Evolutionary conservation across 345 rosid species (phyloP).

Genomic region (Ceriops zippeliana): DNA sequence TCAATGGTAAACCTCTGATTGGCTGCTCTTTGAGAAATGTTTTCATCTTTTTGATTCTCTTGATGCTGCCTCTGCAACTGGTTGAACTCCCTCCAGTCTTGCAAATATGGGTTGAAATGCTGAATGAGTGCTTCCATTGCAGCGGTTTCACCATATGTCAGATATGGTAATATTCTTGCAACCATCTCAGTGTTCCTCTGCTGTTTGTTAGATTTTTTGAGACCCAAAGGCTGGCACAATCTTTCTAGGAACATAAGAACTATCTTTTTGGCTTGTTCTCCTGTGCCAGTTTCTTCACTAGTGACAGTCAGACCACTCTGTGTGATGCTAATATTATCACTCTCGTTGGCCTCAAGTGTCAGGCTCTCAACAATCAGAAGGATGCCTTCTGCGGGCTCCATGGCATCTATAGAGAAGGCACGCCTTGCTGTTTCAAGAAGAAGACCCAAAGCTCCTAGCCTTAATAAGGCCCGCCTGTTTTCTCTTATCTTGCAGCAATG

Average conservation of each 20-base stretch:
- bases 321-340: constrained; percentile 69
- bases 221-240: constrained; percentile 77
- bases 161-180: constrained; percentile 92
- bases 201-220: constrained; percentile 90
- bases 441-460: constrained; percentile 83
- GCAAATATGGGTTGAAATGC: constrained; percentile 83
- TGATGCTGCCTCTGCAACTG: constrained; percentile 61
- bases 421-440: constrained; percentile 98
- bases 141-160: constrained; percentile 98
- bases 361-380: constrained; percentile 94
- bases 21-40: constrained; percentile 56
- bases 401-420: constrained; percentile 96
- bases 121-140: constrained; percentile 96
- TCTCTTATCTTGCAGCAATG: constrained; percentile 97
- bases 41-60: constrained; percentile 76
- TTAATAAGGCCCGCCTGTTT: constrained; percentile 78
- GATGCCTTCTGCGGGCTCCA: constrained; percentile 99
- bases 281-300: constrained; percentile 79
- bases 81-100: constrained; percentile 85
- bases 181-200: constrained; percentile 99
- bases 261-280: constrained; percentile 95
- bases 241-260: constrained; percentile 95
- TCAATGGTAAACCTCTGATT: constrained; percentile 77
- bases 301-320: constrained; percentile 77
- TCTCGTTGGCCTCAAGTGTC: constrained; percentile 93